A percentile compares a stretch with the other conserved stretches of the same genome.
Evolutionary conservation across 441 rosid genomes (phyloP).

Genomic region (Aleurites moluccanus): DNA sequence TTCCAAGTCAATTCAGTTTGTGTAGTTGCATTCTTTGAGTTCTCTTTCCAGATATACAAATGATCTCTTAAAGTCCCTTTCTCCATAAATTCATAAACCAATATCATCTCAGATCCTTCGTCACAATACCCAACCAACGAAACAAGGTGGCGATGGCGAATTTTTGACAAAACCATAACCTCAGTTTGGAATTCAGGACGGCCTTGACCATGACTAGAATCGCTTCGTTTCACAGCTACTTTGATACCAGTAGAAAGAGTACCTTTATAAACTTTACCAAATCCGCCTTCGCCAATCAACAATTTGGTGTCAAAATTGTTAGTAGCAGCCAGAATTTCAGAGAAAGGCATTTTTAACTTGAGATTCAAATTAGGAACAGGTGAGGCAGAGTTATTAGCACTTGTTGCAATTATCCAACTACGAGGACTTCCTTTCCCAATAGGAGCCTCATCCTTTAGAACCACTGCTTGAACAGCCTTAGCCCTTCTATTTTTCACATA

Average conservation of each 20-base stretch:
- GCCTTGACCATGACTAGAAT: conserved; percentile 36
- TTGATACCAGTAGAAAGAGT: conserved; percentile 26
- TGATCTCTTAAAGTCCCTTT: conserved; percentile 47
- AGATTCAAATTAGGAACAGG: conserved; percentile 34
- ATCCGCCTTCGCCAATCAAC: conserved; percentile 39
- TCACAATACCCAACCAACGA: conserved; percentile 60
- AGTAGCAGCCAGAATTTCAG: conserved; percentile 33
- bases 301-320: conserved; percentile 28
- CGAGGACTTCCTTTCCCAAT: conserved; percentile 26
- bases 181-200: conserved; percentile 38
- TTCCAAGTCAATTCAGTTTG: conserved; percentile 33
- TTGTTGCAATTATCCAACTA: conserved; percentile 21
- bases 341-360: conserved; percentile 32
- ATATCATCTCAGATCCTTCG: conserved; percentile 41
- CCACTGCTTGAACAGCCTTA: conserved; percentile 18
- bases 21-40: conserved; percentile 16
- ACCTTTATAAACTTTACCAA: conserved; percentile 39
- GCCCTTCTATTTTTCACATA: conserved; percentile 23
- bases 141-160: conserved; percentile 56
- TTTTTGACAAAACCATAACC: conserved; percentile 36
- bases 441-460: conserved; percentile 23
- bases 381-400: conserved; percentile 15
- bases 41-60: conserved; percentile 22
- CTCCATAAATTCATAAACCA: conserved; percentile 58
- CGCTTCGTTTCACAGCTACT: conserved; percentile 40